Percentiles rank a stretch among this genome's conserved stretches.
phyloP scores from a whole-genome alignment of 176 grass and related monocot species.

The Cenchrus americanus region DNA sequence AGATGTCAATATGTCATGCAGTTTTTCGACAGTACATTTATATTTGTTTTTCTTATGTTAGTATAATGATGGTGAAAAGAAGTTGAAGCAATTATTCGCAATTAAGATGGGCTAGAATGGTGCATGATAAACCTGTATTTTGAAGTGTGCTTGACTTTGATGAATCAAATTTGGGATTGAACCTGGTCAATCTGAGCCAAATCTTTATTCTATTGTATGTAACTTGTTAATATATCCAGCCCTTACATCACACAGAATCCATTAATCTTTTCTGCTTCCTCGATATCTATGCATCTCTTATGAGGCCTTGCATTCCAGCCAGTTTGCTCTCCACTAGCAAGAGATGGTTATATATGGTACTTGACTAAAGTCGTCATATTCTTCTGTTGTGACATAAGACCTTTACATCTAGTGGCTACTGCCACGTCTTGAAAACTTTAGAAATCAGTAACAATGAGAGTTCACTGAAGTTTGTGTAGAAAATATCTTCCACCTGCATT shows the following conservation, averaged over 20 bases:
- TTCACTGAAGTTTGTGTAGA: not conserved
- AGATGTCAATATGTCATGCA: too few species aligned
- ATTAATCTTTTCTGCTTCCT: not conserved
- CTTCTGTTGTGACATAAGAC: not conserved
- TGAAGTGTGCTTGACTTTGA: not conserved
- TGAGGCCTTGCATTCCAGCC: not conserved
- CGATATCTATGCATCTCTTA: not conserved
- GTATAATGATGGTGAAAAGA: conserved; percentile 4
- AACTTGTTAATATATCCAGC: not conserved
- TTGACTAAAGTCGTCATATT: not conserved
- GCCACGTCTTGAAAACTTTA: too few species aligned
- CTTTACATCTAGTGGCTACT: too few species aligned
- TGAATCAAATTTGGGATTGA: conserved; percentile 4
- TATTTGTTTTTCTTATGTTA: not conserved
- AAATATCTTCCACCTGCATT: not conserved
- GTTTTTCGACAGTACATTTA: not conserved
- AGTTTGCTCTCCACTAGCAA: conserved; percentile 11
- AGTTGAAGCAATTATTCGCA: not conserved
- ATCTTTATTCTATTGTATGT: not conserved
- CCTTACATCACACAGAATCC: not conserved
- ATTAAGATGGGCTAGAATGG: not conserved
- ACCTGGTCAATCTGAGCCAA: not conserved
- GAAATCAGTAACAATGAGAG: not conserved
- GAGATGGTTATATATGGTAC: not conserved
- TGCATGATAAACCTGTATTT: not conserved